Percentiles rank a stretch among this genome's conserved stretches.
These are phyloP conservation scores for Spathaspora sp. DNA, from an alignment of 805 yeast species.

Conservation along the genomic window DNA sequence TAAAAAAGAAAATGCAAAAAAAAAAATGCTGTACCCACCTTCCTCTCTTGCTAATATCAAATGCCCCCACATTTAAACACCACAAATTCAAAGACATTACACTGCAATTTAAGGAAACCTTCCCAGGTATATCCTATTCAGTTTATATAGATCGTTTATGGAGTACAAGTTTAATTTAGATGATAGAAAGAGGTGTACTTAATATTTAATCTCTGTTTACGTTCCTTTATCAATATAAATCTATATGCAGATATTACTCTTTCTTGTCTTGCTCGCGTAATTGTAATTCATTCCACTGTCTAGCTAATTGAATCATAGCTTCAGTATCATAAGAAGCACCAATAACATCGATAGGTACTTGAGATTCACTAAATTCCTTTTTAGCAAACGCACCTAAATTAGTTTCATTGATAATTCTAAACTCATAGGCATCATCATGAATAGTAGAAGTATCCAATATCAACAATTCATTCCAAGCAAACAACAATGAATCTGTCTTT, in stretches of 20 bases:
- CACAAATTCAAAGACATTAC: background rate
- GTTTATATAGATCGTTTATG: no score
- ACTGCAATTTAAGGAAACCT: background rate
- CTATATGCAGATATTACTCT: background rate
- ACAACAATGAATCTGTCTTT: slow-evolving; percentile 73
- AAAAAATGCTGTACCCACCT: background rate
- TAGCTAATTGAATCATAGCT: slow-evolving; percentile 38
- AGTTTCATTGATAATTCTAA: slow-evolving; percentile 65
- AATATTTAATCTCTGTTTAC: background rate
- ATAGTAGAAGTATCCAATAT: slow-evolving; percentile 23
- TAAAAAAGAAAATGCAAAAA: background rate
- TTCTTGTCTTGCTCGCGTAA: background rate
- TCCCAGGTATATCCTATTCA: background rate
- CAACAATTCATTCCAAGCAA: slow-evolving; percentile 78
- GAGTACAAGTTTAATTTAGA: no score
- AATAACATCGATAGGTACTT: slow-evolving; percentile 87
- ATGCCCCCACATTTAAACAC: background rate
- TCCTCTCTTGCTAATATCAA: background rate
- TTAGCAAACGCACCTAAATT: slow-evolving; percentile 74
- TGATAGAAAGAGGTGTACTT: no score
- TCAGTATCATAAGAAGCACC: slow-evolving; percentile 73
- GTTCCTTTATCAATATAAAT: background rate
- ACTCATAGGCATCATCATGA: slow-evolving; percentile 36
- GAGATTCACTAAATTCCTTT: slow-evolving; percentile 84
- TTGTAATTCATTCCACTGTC: slow-evolving; percentile 9